phyloP scores from a whole-genome alignment of 1,284 basidiomycete species.

The Ganoderma leucocontextum region DNA sequence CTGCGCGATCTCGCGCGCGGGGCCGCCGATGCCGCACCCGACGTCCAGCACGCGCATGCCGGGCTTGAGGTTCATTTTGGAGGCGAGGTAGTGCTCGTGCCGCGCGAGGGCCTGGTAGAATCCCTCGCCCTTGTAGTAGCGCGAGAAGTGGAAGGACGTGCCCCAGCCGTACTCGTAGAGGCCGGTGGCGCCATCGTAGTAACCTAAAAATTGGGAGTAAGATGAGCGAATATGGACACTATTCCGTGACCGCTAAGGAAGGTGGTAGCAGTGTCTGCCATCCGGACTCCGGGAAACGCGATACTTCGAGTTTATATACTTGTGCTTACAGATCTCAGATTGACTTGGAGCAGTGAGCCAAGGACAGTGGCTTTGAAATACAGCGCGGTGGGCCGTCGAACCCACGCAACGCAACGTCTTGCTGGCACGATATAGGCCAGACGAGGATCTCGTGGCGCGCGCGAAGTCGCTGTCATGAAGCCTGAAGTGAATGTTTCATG shows the following conservation, averaged over 20 bases:
- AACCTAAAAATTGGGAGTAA: conserved; percentile 60
- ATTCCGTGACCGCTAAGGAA: conserved; percentile 17
- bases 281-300: too few species aligned
- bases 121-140: conserved; percentile 96
- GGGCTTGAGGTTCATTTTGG: conserved; percentile 82
- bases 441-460: background rate
- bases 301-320: background rate
- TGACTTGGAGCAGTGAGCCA: background rate
- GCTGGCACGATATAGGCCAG: background rate
- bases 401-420: background rate
- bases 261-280: background rate
- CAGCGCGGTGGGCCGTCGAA: background rate
- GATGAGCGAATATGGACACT: background rate
- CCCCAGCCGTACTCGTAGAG: conserved; percentile 98
- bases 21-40: conserved; percentile 97
- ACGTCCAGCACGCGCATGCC: conserved; percentile 98
- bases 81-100: conserved; percentile 97
- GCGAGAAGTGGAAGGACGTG: conserved; percentile 96
- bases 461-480: background rate
- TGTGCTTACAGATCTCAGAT: background rate
- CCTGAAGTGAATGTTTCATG: background rate
- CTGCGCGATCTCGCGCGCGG: conserved; percentile 93
- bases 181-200: conserved; percentile 97
- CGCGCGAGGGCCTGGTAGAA: conserved; percentile 89
- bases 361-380: background rate